Percentiles rank a stretch among this genome's conserved stretches.
phyloP scores from a whole-genome alignment of 148 eudicot genomes.

The Persicaria tinctoria region DNA sequence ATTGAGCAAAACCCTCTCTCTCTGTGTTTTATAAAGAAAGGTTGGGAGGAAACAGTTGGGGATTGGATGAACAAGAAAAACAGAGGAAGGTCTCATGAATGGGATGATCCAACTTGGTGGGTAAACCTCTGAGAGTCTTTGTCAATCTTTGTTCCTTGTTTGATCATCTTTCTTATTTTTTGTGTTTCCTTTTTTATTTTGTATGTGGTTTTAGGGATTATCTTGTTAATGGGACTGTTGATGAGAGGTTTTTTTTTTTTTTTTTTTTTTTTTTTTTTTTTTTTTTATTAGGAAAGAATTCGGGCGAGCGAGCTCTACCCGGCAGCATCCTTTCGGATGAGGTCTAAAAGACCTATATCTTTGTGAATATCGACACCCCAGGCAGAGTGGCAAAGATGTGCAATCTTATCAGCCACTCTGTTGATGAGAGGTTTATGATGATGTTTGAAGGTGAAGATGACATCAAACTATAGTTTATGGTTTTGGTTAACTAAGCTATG shows the following conservation, averaged over 20 bases:
- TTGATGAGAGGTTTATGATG: not conserved
- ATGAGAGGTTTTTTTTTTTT: too few relatives aligned
- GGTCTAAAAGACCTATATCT: too few relatives aligned
- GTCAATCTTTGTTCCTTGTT: slow-evolving; percentile 8
- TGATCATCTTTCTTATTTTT: not conserved
- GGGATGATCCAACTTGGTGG: slow-evolving; percentile 2
- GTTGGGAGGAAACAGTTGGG: not conserved
- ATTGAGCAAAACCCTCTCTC: not conserved
- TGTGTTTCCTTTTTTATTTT: not conserved
- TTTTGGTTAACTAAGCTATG: not conserved
- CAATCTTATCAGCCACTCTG: too few relatives aligned
- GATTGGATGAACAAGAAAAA: slow-evolving; percentile 5
- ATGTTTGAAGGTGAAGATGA: not conserved
- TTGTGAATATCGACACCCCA: too few relatives aligned
- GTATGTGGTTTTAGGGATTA: not conserved
- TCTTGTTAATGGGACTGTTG: not conserved
- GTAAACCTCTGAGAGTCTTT: not conserved
- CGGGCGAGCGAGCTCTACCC: too few relatives aligned
- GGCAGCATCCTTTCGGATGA: too few relatives aligned
- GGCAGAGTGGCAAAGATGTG: too few relatives aligned
- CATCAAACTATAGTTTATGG: not conserved
- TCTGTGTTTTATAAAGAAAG: not conserved
- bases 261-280: too few relatives aligned
- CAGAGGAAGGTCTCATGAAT: not conserved
- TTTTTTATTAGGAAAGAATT: too few relatives aligned